Evolutionary conservation across 169 alveolate species (phyloP).

Genomic region (Eimeria tenella): DNA sequence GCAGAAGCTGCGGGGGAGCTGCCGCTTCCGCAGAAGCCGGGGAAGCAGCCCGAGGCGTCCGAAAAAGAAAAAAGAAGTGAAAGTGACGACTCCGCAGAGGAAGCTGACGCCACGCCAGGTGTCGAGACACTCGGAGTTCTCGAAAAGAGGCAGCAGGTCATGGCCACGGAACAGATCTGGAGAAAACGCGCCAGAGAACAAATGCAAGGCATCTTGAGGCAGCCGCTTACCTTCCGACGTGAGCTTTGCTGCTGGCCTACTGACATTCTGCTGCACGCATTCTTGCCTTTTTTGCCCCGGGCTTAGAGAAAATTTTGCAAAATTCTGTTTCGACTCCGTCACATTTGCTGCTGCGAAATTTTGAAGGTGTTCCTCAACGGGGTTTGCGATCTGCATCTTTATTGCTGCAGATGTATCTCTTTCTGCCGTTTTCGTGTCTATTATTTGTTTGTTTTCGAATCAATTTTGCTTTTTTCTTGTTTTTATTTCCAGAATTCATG

Average conservation of each 20-base stretch:
- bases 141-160: background rate
- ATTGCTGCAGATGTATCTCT: background rate
- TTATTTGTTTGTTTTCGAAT: background rate
- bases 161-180: background rate
- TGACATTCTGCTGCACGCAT: too few relatives aligned
- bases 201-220: background rate
- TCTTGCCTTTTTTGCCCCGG: too few relatives aligned
- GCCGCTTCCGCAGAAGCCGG: background rate
- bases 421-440: background rate
- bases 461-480: background rate
- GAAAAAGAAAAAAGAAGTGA: background rate
- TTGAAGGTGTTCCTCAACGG: too few relatives aligned
- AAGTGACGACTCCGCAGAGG: background rate
- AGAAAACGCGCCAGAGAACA: conserved; percentile 23
- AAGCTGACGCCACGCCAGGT: background rate
- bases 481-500: background rate
- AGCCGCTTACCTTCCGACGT: conserved; percentile 21
- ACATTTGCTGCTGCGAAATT: too few relatives aligned
- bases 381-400: too few relatives aligned
- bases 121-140: background rate
- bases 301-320: too few relatives aligned
- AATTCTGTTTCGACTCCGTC: too few relatives aligned
- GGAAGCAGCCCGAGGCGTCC: background rate
- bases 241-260: background rate
- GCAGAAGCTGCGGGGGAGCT: background rate